These are phyloP conservation scores for Huiozyma naganishii DNA, from an alignment of 805 yeast genomes.

Conservation along the genomic window DNA sequence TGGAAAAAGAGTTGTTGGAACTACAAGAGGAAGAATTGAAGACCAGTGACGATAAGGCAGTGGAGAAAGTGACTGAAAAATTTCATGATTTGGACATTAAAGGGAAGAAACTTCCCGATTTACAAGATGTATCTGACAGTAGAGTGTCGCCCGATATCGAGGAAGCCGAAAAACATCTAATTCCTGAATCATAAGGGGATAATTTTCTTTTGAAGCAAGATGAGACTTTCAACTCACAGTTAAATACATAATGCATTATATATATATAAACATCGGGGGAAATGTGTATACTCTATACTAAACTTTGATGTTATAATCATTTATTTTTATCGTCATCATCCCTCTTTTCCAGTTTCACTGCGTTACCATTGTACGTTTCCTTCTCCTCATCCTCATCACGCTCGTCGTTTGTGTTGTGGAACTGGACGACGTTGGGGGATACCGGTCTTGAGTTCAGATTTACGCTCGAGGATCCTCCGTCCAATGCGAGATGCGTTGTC, in stretches of 20 bases:
- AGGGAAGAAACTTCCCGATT: not conserved
- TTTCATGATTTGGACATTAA: constrained; percentile 17
- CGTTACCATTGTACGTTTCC: constrained; percentile 49
- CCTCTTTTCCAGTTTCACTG: constrained; percentile 35
- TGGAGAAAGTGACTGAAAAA: constrained; percentile 7
- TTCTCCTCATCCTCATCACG: constrained; percentile 29
- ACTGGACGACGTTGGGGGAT: constrained; percentile 24
- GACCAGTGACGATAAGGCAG: not conserved
- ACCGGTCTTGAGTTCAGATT: constrained; percentile 17
- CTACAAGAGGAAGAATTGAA: constrained; percentile 3
- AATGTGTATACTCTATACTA: not conserved
- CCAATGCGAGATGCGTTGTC: not conserved
- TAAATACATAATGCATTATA: not conserved
- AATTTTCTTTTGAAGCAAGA: too few relatives aligned
- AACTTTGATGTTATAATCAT: not conserved
- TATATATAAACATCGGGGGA: not conserved
- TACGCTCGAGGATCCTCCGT: not conserved
- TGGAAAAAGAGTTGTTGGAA: constrained; percentile 22
- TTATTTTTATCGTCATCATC: constrained; percentile 23
- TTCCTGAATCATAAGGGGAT: too few relatives aligned
- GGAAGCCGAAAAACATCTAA: too few relatives aligned
- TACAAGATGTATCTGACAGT: not conserved
- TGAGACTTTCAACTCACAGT: too few relatives aligned
- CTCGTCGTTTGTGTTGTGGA: constrained; percentile 18
- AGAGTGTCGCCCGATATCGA: not conserved